Conservation (phyloP, 177 flowering plant genomes). For the Vitis hybrid region DNA sequence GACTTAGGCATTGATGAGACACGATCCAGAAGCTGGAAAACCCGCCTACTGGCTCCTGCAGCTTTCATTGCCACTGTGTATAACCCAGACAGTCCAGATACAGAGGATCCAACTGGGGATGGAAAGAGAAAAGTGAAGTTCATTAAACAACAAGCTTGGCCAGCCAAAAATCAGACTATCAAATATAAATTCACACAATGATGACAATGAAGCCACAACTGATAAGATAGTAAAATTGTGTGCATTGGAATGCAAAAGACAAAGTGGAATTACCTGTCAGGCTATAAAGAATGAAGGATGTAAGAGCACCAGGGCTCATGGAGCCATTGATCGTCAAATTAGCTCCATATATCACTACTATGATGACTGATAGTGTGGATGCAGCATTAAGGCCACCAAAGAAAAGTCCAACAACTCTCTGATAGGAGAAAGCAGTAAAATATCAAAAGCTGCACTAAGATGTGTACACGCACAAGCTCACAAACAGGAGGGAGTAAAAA, state of each 20-base stretch:
- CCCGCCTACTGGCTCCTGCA: constrained; percentile 96
- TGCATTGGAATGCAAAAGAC: too few species aligned
- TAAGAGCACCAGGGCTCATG: constrained; percentile 85
- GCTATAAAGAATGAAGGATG: constrained; percentile 96
- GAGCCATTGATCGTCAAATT: constrained; percentile 75
- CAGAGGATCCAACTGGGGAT: constrained; percentile 76
- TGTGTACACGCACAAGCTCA: neutral
- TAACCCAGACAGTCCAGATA: constrained; percentile 79
- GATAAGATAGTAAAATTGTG: too few species aligned
- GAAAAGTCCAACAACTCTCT: constrained; percentile 86
- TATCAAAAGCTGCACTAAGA: constrained; percentile 5
- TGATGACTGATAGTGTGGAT: constrained; percentile 79
- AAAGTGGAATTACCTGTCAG: constrained; percentile 53
- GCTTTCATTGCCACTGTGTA: constrained; percentile 95
- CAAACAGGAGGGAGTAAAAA: neutral
- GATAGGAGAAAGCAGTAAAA: constrained; percentile 23
- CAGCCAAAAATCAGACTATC: too few species aligned
- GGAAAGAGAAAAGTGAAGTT: too few species aligned
- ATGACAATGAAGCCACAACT: too few species aligned
- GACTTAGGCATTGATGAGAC: constrained; percentile 73
- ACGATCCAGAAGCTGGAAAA: constrained; percentile 93
- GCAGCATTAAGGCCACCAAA: constrained; percentile 92
- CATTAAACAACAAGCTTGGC: too few species aligned
- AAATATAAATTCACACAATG: too few species aligned
- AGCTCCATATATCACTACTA: constrained; percentile 95